phyloP scores from a whole-genome alignment of 352 stramenopile genomes.

The Phytopythium ostracodes region DNA sequence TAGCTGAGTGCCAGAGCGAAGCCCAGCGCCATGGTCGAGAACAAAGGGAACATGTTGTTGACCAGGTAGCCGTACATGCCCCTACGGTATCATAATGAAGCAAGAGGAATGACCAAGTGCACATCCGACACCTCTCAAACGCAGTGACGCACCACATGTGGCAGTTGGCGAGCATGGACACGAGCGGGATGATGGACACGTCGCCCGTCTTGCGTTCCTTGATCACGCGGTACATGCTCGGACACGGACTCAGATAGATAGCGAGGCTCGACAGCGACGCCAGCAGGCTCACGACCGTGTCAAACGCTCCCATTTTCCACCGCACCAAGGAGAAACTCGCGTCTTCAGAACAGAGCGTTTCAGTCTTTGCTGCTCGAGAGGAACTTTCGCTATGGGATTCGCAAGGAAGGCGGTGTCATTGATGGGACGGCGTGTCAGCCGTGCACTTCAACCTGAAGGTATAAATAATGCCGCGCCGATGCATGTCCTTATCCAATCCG shows the following conservation, averaged over 20 bases:
- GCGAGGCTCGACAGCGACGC: slow-evolving; percentile 12
- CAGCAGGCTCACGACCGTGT: slow-evolving; percentile 6
- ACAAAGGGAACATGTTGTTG: slow-evolving; percentile 32
- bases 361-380: no score
- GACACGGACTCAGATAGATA: slow-evolving; percentile 19
- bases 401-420: no score
- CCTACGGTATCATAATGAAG: background rate
- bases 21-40: slow-evolving; percentile 27
- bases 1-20: slow-evolving; percentile 24
- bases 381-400: background rate
- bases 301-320: background rate
- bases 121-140: background rate
- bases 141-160: slow-evolving; percentile 10
- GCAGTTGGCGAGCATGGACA: slow-evolving; percentile 18
- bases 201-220: slow-evolving; percentile 12
- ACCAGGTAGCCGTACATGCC: slow-evolving; percentile 5
- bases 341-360: no score
- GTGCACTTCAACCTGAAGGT: background rate
- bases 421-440: no score
- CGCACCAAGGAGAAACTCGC: no score
- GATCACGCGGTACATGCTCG: slow-evolving; percentile 15
- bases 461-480: no score
- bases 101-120: background rate
- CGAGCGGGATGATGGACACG: slow-evolving; percentile 18
- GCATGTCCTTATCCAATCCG: background rate